Conservation (phyloP, 78 protist species). For the Pigoraptor vietnamica region DNA sequence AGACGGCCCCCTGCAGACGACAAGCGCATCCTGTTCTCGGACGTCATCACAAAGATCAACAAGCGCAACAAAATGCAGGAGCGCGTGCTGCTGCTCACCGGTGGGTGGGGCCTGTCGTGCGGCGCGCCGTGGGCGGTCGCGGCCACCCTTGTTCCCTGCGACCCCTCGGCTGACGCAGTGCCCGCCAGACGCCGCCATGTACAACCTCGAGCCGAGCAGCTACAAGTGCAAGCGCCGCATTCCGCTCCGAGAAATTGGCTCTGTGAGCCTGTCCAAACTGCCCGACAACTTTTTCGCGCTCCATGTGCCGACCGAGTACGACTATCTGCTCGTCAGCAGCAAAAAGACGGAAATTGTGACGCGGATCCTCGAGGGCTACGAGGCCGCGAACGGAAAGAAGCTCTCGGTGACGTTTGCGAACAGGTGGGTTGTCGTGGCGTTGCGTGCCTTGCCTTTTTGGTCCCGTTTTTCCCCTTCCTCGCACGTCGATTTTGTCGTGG, state of each 20-base stretch:
- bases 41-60: constrained; percentile 69
- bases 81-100: constrained; percentile 53
- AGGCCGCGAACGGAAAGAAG: not conserved
- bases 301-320: constrained; percentile 69
- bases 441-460: not conserved
- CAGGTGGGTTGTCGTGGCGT: not conserved
- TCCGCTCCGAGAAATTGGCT: constrained; percentile 27
- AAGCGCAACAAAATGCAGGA: constrained; percentile 78
- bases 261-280: constrained; percentile 40
- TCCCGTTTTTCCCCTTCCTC: not conserved
- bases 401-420: constrained; percentile 23
- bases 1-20: no score
- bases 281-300: constrained; percentile 69
- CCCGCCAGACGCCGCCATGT: constrained; percentile 53
- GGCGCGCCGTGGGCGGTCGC: no score
- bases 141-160: no score
- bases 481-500: no score
- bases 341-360: constrained; percentile 72
- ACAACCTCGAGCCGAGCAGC: constrained; percentile 64
- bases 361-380: constrained; percentile 39
- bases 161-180: no score
- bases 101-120: no score
- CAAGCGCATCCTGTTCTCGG: constrained; percentile 58
- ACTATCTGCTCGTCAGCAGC: constrained; percentile 65
- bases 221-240: constrained; percentile 67